Evolutionary conservation across 1,284 basidiomycete species (phyloP).

Genomic region (Volvariella volvacea): DNA sequence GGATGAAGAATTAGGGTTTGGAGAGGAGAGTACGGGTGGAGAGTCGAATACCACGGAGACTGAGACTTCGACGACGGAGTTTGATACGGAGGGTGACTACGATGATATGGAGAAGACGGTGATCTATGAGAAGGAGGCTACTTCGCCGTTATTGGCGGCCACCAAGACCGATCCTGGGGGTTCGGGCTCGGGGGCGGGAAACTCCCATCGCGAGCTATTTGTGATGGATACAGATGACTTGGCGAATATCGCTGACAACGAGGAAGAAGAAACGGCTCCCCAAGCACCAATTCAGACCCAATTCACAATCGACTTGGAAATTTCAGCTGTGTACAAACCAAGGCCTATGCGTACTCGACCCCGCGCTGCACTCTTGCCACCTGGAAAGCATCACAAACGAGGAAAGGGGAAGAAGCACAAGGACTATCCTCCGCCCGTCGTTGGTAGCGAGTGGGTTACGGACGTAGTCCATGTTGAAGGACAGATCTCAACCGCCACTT

Average conservation of each 20-base stretch:
- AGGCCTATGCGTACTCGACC: constrained; percentile 48
- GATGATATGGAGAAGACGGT: constrained; percentile 24
- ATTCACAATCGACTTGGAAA: constrained; percentile 53
- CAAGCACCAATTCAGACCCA: constrained; percentile 11
- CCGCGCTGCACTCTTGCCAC: constrained; percentile 16
- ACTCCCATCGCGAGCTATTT: constrained; percentile 23
- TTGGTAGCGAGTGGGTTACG: too few relatives aligned
- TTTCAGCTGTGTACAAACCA: constrained; percentile 64
- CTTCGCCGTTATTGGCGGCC: background rate
- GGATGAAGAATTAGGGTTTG: constrained; percentile 9
- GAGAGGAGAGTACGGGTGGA: constrained; percentile 10
- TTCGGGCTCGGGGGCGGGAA: background rate
- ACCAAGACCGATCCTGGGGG: constrained; percentile 3
- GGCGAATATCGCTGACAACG: constrained; percentile 28
- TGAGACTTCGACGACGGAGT: constrained; percentile 24
- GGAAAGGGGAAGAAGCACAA: constrained; percentile 25
- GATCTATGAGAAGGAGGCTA: constrained; percentile 16
- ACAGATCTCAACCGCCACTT: background rate
- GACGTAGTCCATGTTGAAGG: too few relatives aligned
- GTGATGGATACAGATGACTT: constrained; percentile 41
- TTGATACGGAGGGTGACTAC: constrained; percentile 24
- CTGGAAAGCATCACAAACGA: constrained; percentile 27
- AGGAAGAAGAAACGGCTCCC: constrained; percentile 24
- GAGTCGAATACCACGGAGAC: constrained; percentile 29
- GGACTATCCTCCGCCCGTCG: background rate